A percentile compares a stretch with the other conserved stretches of the same genome.
Evolutionary conservation across 306 rosid genomes (phyloP).

Genomic region (Pyrus pyrifolia): DNA sequence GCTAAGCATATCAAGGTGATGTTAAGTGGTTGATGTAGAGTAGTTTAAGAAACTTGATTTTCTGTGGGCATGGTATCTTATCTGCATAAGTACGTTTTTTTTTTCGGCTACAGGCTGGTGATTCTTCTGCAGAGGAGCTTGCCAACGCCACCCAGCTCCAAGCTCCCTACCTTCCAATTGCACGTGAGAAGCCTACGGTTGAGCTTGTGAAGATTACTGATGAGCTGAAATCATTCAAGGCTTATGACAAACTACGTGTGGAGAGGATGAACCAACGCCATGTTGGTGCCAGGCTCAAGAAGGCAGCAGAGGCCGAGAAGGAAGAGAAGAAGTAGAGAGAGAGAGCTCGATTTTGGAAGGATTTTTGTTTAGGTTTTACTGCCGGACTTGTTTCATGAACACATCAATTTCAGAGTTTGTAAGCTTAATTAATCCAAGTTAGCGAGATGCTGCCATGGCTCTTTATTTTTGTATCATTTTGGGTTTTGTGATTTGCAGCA

Average conservation of each 20-base stretch:
- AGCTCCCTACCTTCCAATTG: constrained; percentile 39
- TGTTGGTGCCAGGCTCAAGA: constrained; percentile 45
- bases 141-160: constrained; percentile 53
- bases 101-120: constrained; percentile 38
- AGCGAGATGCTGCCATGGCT: background rate
- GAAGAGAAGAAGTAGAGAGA: constrained; percentile 44
- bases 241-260: constrained; percentile 46
- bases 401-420: background rate
- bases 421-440: background rate
- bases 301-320: constrained; percentile 59
- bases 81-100: background rate
- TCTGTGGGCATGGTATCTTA: background rate
- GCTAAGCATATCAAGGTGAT: constrained; percentile 42
- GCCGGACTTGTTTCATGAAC: background rate
- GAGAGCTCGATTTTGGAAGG: background rate
- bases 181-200: constrained; percentile 34
- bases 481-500: background rate
- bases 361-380: background rate
- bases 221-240: constrained; percentile 45
- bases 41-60: background rate
- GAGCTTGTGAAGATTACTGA: constrained; percentile 49
- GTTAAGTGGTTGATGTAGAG: too few species aligned
- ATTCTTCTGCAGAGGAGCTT: constrained; percentile 53
- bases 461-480: background rate
- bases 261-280: constrained; percentile 39